Percentiles rank a stretch among this genome's conserved stretches.
Conservation (phyloP, 495 filamentous ascomycete species). For the Talaromyces wortmannii region DNA sequence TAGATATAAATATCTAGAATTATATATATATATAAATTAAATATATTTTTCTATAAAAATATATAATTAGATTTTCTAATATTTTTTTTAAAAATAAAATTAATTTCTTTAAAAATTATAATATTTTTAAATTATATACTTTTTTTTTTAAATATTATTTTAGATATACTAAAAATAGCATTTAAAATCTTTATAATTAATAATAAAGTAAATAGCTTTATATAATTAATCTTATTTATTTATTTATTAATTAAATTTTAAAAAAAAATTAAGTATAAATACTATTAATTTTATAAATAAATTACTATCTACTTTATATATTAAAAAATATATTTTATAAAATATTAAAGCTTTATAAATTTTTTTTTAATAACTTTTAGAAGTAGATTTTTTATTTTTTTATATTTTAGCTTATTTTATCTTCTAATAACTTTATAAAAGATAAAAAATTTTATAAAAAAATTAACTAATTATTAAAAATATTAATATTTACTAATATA, state of each 20-base stretch:
- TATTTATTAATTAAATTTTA: not conserved
- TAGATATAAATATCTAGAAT: not conserved
- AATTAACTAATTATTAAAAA: not conserved
- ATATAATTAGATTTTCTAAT: not conserved
- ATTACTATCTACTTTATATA: not conserved
- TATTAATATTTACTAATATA: not conserved
- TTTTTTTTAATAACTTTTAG: not conserved
- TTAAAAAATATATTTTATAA: not conserved
- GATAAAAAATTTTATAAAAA: not conserved
- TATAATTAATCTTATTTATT: not conserved
- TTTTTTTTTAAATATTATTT: not conserved
- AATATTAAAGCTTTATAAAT: not conserved
- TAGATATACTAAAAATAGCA: not conserved
- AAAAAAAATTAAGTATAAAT: not conserved
- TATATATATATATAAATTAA: not conserved
- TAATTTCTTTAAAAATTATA: not conserved
- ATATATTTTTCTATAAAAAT: not conserved
- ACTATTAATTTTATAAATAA: not conserved
- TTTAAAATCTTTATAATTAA: not conserved
- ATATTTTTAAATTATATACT: not conserved
- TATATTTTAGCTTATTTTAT: not conserved
- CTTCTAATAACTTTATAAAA: not conserved
- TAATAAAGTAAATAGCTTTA: not conserved
- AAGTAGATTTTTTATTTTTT: not conserved
- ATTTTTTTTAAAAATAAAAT: not conserved